phyloP scores from a whole-genome alignment of 768 basidiomycete genomes.

The Neoboletus brunneissimus region DNA sequence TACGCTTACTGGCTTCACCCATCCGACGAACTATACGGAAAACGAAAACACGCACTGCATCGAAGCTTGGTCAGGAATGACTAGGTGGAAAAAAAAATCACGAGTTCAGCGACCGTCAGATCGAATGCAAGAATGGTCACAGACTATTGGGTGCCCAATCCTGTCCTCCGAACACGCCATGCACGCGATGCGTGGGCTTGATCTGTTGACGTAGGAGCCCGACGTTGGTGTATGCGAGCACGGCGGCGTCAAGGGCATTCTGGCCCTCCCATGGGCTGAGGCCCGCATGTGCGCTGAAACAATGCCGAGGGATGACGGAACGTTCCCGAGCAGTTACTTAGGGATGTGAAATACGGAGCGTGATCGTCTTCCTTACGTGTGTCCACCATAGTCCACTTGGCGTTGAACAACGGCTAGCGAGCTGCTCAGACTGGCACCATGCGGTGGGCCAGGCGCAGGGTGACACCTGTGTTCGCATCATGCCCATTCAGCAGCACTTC shows the following conservation, averaged over 20 bases:
- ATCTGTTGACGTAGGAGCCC: constrained; percentile 81
- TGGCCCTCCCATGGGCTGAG: constrained; percentile 84
- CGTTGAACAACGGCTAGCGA: constrained; percentile 62
- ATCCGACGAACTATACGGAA: background rate
- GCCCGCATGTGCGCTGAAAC: constrained; percentile 66
- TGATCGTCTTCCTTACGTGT: constrained; percentile 49
- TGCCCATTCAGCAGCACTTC: background rate
- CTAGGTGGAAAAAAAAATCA: constrained; percentile 35
- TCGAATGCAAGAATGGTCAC: constrained; percentile 13
- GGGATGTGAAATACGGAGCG: background rate
- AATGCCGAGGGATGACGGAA: too few relatives aligned
- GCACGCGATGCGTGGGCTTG: constrained; percentile 71
- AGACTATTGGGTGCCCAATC: constrained; percentile 73
- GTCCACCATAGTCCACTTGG: constrained; percentile 64
- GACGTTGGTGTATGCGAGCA: constrained; percentile 76
- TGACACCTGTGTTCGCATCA: constrained; percentile 58
- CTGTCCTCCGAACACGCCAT: constrained; percentile 74
- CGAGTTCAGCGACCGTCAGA: background rate
- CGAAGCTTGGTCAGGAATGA: constrained; percentile 79
- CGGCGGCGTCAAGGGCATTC: constrained; percentile 83
- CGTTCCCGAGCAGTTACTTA: background rate
- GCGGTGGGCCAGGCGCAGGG: constrained; percentile 70
- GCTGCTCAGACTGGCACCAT: constrained; percentile 59
- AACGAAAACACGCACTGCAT: constrained; percentile 51
- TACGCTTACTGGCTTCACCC: constrained; percentile 22